Percentiles rank a stretch among this genome's conserved stretches.
Conservation (phyloP, 2,329 filamentous ascomycete species). For the Didymella exigua region DNA sequence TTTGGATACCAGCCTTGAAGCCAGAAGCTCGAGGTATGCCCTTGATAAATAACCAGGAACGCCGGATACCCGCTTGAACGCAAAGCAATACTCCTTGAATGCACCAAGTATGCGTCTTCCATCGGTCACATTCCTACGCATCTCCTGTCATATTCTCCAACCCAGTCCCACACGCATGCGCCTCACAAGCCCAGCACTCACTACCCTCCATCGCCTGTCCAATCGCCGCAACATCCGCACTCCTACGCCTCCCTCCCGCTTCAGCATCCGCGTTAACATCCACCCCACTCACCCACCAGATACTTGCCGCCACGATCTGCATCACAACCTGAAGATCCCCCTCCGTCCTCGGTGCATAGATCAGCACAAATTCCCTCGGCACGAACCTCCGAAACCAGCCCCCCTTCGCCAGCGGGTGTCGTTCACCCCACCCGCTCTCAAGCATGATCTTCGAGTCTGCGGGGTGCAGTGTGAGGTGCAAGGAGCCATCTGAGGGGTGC, state of each 20-base stretch:
- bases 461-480: conserved; percentile 82
- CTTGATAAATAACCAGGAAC: neutral
- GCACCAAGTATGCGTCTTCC: neutral
- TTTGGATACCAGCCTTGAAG: neutral
- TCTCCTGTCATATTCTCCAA: conserved; percentile 36
- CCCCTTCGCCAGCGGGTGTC: conserved; percentile 68
- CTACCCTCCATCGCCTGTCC: conserved; percentile 25
- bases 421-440: conserved; percentile 78
- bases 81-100: conserved; percentile 3
- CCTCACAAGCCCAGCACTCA: conserved; percentile 36
- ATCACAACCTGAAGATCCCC: conserved; percentile 71
- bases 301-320: conserved; percentile 73
- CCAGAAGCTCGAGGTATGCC: neutral
- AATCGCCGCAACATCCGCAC: conserved; percentile 30
- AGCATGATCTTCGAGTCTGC: conserved; percentile 75
- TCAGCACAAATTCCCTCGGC: conserved; percentile 76
- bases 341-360: conserved; percentile 77
- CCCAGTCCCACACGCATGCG: conserved; percentile 31
- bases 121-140: conserved; percentile 16
- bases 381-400: conserved; percentile 71
- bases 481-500: conserved; percentile 74
- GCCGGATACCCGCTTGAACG: conserved; percentile 8
- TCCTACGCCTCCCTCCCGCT: conserved; percentile 25
- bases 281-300: conserved; percentile 66
- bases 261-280: conserved; percentile 33